Base-by-base conservation (phyloP, 2,329 filamentous ascomycete species). In the Aureobasidium leucospermi region DNA sequence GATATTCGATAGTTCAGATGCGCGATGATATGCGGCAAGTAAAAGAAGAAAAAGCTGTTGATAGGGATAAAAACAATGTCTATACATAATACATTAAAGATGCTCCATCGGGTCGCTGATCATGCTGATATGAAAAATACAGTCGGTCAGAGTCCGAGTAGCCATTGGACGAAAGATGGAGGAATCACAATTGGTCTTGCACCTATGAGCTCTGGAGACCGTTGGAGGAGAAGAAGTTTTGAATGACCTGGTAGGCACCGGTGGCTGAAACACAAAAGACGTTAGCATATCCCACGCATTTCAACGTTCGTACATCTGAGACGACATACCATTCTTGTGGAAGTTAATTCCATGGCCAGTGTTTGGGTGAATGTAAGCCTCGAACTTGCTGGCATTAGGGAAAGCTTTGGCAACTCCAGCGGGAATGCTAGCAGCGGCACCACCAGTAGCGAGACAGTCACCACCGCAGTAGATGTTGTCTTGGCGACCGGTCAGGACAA, bases 331-430 rank as follows among this genome's bases (percentile, higher is more conserved):
- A 16, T 61, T 66, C 53, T 66, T 70, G 60, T 72, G 70, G 60
- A 71, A 63, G 58, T 71, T 71, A 43, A 72, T 48, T 1, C 66
- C 68, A 60, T 72, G 70, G 0, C 69, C 70, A 15, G 69, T 65
- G 36, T 61, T 49, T 13, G 65, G 63, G 28, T 65, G 65, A 13
- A 70, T 61, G 52, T 66, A 69, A 10, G 65, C 47, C 41, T 61
- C 60, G 15, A 61, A 61, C 28, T 48, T 47, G 34, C 60, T 61
- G 34, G 41, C 53, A n/a, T 58, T 19, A 10, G 60, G 60, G 39
- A 61, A 61, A 28, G 52, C 53, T 16, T 23, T 59, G 7, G 53
- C 67, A 19, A 65, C 66, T 59, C 49, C 63, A 7, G 58, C 61
- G 2, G 45, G 42, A 15, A 66, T 39, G 23, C 53, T 61, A 39